Base-by-base conservation (phyloP, 495 filamentous ascomycete genomes). In the Glarea lozoyensis region DNA sequence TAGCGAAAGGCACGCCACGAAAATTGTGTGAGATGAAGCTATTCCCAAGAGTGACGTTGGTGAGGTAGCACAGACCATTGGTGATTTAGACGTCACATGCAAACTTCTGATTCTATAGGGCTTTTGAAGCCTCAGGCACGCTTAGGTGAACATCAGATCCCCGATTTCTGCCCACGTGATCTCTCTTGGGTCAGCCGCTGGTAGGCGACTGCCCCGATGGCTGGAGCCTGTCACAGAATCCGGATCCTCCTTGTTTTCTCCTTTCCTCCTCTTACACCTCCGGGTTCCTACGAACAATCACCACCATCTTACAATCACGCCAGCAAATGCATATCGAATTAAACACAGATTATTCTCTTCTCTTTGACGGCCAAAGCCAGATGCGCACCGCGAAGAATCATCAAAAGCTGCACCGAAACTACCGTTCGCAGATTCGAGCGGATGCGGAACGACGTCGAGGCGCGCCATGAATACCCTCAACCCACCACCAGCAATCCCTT, bases 401-500 rank as follows among this genome's bases (percentile, higher is more conserved):
- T 35, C 44, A 49, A 42, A 57, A 57, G 48, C 41, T 52, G 24
- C 42, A 52, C 40, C 46, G 55, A 32, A 54, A 49, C 24, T 52
- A 52, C 42, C 44, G 48, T 25, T 54, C 55, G 18, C 52, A 55
- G 22, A 50, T 55, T 19, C 42, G 55, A 17, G 38, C 37, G 3
- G 49, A 58, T 31, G 52, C 55, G 17, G 49, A 53, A 40, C 38
- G 50, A 33, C 25, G 54, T 30, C 48, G 52, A 19, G 54, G 52
- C 15, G 45, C 49, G 40, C 49, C 52, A 55, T 58, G 55, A 58
- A 48, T 10, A 42, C 24, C 36, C 7, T n/a, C 7, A 29, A 29
- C n/a, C 60, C 63, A 43, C 75, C 72, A 25, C 75, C 78, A 30
- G 86, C 88, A 31, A 65, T 79, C 47, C n/a, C n/a, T n/a, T n/a